phyloP scores from a whole-genome alignment of 1,139 yeast genomes.

The Hyphopichia buzzinii region DNA sequence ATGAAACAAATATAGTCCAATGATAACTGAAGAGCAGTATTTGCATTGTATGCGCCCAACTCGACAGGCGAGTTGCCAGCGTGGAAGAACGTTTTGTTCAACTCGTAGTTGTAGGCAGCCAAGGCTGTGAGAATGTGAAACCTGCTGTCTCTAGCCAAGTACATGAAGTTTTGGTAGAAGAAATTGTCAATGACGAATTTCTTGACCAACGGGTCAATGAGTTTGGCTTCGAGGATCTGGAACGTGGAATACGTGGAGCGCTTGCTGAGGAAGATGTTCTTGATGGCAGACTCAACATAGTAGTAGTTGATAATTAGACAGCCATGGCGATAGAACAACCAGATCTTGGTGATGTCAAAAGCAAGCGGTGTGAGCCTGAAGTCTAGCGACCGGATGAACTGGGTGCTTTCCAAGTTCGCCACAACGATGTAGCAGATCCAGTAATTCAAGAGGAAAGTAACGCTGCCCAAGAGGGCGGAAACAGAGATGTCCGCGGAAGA shows the following conservation, averaged over 20 bases:
- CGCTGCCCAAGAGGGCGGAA: not conserved
- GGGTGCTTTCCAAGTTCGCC: slow-evolving; percentile 10
- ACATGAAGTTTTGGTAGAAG: slow-evolving; percentile 5
- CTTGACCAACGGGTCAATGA: slow-evolving; percentile 15
- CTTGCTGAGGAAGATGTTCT: slow-evolving; percentile 1
- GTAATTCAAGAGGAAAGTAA: slow-evolving; percentile 20
- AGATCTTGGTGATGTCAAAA: slow-evolving; percentile 15
- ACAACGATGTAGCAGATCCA: slow-evolving; percentile 25
- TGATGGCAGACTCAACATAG: slow-evolving; percentile 1
- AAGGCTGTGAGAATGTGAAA: not conserved
- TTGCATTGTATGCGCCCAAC: slow-evolving; percentile 1
- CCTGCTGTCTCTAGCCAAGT: not conserved
- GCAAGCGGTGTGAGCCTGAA: slow-evolving; percentile 2
- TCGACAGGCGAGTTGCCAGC: not conserved
- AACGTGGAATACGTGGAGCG: slow-evolving; percentile 8
- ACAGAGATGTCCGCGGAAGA: not conserved
- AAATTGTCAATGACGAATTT: slow-evolving; percentile 8
- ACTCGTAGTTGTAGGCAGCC: slow-evolving; percentile 3
- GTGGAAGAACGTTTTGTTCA: not conserved
- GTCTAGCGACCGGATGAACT: not conserved
- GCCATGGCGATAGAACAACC: slow-evolving; percentile 30
- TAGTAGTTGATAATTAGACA: slow-evolving; percentile 17
- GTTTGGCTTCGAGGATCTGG: slow-evolving; percentile 12
- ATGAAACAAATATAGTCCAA: slow-evolving; percentile 12
- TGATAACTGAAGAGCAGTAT: slow-evolving; percentile 9